Conservation (phyloP, 2,329 filamentous ascomycete species). For the Clonostachys solani region DNA sequence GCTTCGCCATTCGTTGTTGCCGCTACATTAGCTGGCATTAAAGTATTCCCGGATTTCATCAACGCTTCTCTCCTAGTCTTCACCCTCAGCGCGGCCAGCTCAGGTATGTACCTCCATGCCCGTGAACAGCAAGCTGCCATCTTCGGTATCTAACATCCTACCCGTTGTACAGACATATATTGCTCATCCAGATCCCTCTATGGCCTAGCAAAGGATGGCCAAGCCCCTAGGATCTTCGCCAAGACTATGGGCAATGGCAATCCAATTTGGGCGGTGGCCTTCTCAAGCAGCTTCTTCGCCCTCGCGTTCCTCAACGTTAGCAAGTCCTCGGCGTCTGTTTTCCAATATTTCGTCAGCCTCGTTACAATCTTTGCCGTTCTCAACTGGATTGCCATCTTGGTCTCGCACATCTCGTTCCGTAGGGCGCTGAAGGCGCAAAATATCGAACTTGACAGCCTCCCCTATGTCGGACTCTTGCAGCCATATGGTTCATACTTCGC, state of each 20-base stretch:
- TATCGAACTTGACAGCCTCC: slow-evolving; percentile 22
- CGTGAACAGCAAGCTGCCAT: no score
- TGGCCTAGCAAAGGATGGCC: slow-evolving; percentile 33
- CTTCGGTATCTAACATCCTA: no score
- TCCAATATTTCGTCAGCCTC: slow-evolving; percentile 35
- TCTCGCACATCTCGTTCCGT: slow-evolving; percentile 31
- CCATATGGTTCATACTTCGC: slow-evolving; percentile 31
- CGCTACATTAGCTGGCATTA: slow-evolving; percentile 9
- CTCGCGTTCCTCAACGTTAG: slow-evolving; percentile 34
- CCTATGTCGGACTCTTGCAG: slow-evolving; percentile 29
- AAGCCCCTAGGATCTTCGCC: slow-evolving; percentile 27
- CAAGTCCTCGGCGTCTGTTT: slow-evolving; percentile 26
- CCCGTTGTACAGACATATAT: slow-evolving; percentile 44
- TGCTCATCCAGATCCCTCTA: slow-evolving; percentile 42
- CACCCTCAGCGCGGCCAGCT: slow-evolving; percentile 37
- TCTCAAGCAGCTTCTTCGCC: slow-evolving; percentile 25
- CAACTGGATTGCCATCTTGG: slow-evolving; percentile 35
- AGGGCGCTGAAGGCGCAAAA: slow-evolving; percentile 28
- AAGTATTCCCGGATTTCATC: slow-evolving; percentile 11
- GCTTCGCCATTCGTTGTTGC: slow-evolving; percentile 17
- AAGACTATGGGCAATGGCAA: slow-evolving; percentile 28
- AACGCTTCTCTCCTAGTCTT: slow-evolving; percentile 15
- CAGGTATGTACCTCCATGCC: slow-evolving; percentile 16
- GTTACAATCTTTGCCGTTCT: slow-evolving; percentile 37
- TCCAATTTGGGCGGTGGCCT: slow-evolving; percentile 29